A percentile compares a stretch with the other conserved stretches of the same genome.
Evolutionary conservation across 2,329 filamentous ascomycete genomes (phyloP).

Genomic region (Colletotrichum agaves): DNA sequence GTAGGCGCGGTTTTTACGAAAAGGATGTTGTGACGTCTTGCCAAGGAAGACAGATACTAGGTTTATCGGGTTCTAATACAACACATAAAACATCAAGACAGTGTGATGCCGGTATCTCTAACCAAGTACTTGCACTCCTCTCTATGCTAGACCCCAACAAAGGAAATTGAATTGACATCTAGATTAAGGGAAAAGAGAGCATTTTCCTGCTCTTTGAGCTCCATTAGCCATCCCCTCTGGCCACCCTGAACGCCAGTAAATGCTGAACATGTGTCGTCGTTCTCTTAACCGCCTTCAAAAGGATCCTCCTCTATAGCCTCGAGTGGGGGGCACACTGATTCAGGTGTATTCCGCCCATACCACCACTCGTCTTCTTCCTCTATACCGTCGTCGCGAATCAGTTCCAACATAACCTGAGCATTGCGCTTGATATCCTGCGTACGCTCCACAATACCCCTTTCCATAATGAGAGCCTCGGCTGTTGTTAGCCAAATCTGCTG

Average conservation of each 20-base stretch:
- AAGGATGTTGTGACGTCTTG: neutral
- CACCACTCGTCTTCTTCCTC: slow-evolving; percentile 72
- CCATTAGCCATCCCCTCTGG: slow-evolving; percentile 6
- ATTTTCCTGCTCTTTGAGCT: neutral
- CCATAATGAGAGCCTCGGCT: slow-evolving; percentile 70
- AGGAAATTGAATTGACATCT: neutral
- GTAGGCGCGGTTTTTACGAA: no score
- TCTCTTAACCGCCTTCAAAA: slow-evolving; percentile 44
- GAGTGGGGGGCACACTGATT: slow-evolving; percentile 63
- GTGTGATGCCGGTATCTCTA: slow-evolving; percentile 23
- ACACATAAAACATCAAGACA: slow-evolving; percentile 6
- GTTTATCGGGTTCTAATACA: neutral
- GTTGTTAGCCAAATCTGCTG: slow-evolving; percentile 72
- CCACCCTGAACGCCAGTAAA: slow-evolving; percentile 38
- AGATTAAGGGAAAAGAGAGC: neutral
- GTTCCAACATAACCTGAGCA: slow-evolving; percentile 69
- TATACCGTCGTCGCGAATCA: slow-evolving; percentile 71
- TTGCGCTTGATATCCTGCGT: slow-evolving; percentile 72
- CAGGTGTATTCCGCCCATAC: slow-evolving; percentile 65
- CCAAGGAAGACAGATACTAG: neutral
- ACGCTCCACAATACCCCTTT: slow-evolving; percentile 67
- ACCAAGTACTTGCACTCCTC: slow-evolving; percentile 20
- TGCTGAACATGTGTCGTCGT: slow-evolving; percentile 31
- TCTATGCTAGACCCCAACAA: slow-evolving; percentile 28
- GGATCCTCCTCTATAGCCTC: slow-evolving; percentile 65